Conservation (phyloP, 192 early-diverging fungal species). For the Mortierella hygrophila region DNA sequence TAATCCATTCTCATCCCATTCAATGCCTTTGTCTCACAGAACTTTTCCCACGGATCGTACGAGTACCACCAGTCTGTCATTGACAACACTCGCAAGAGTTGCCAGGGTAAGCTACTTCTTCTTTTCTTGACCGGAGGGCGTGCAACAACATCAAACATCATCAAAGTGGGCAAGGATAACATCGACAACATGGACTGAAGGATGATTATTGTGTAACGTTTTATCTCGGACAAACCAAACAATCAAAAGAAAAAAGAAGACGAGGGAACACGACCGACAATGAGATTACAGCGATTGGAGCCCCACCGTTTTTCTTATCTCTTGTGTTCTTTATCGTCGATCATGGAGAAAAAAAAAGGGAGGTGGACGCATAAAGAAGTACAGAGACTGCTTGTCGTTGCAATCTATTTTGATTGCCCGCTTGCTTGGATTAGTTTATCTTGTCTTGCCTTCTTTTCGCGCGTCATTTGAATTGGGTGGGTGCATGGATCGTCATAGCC, state of each 20-base stretch:
- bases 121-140: not conserved
- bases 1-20: not conserved
- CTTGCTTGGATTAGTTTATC: not conserved
- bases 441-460: not conserved
- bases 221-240: not conserved
- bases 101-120: slow-evolving; percentile 54
- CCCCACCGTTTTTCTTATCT: not conserved
- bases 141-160: too few relatives aligned
- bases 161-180: not conserved
- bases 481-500: not conserved
- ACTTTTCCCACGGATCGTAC: slow-evolving; percentile 72
- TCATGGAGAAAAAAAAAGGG: not conserved
- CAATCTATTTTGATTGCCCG: slow-evolving; percentile 22
- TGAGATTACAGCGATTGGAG: not conserved
- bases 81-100: slow-evolving; percentile 67
- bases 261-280: not conserved
- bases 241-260: not conserved
- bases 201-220: not conserved
- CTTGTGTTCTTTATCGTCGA: not conserved
- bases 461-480: not conserved
- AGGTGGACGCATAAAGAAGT: too few relatives aligned
- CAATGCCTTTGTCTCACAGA: slow-evolving; percentile 6
- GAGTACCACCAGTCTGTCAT: slow-evolving; percentile 77
- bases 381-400: not conserved
- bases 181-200: not conserved